Evolutionary conservation across 805 yeast genomes (phyloP), one percentile per base, ranked within the genome.

Genomic region (Isabelozyma pseudorhagii): DNA sequence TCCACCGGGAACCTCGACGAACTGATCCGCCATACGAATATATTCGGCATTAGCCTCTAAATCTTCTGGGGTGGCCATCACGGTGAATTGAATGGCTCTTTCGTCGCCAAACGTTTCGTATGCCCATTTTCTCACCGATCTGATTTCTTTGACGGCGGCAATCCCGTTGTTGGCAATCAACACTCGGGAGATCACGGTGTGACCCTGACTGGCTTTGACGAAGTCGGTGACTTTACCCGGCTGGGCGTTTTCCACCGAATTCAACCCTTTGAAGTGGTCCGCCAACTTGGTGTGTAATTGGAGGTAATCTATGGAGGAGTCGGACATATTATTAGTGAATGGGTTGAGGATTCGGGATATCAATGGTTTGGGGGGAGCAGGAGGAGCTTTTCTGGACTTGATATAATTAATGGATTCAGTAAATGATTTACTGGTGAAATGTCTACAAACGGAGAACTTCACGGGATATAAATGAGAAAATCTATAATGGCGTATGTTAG

Each of bases 61-160:
- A 76, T 94, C 99, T 69, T 94, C 99, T n/a, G 99, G 99, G 17
- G 99, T 94, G 51, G 99, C 98, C 99, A 94, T 94, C 40, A 89
- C 98, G 36, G 93, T 94, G 66, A 94, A 96, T 60, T 89, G 89
- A 56, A 94, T 88, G 49, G 96, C 90, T 64, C 88, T 82, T 70
- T 94, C 98, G 64, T 96, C 85, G 54, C 97, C 97, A 74, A 94
- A 94, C n/a, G 97, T 91, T 69, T 94, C 98, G 71, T 94, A 94
- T 25, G 99, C 92, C 99, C 99, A 94, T 78, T 93, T 94, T 73
- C 99, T 84, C 42, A 94, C 92, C 8, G 97, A 89, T 62, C 99
- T 82, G 68, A 94, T 96, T 75, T 94, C 98, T 70, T 94, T 94
- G 51, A 94, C 99, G 44, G 99, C 99, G 15, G 96, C 99, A 68